A percentile compares a stretch with the other conserved stretches of the same genome.
These are phyloP conservation scores for Mortierella claussenii DNA, from an alignment of 192 early-diverging fungal genomes.

Conservation along the genomic window DNA sequence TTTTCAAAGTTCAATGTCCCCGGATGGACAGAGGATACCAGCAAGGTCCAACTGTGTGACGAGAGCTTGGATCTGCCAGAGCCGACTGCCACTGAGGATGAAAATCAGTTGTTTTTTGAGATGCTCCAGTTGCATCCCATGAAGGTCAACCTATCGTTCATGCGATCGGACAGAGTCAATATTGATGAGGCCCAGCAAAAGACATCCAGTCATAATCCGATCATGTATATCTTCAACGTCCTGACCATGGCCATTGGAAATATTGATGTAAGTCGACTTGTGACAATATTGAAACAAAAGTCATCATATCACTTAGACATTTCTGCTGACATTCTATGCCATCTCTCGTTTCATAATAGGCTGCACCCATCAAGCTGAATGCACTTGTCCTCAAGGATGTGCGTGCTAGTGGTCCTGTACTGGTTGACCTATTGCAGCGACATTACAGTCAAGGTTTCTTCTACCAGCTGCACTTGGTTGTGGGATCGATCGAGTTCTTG, in stretches of 20 bases:
- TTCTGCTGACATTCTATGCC: no score
- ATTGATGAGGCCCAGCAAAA: slow-evolving; percentile 68
- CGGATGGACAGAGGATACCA: slow-evolving; percentile 62
- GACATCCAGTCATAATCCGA: slow-evolving; percentile 55
- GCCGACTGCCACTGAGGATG: slow-evolving; percentile 71
- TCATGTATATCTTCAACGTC: slow-evolving; percentile 82
- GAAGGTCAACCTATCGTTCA: slow-evolving; percentile 96
- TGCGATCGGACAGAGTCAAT: slow-evolving; percentile 77
- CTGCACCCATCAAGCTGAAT: slow-evolving; percentile 90
- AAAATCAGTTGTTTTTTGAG: slow-evolving; percentile 92
- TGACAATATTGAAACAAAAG: background rate
- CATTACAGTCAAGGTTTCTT: slow-evolving; percentile 93
- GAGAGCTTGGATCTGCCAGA: slow-evolving; percentile 76
- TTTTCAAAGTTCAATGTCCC: slow-evolving; percentile 84
- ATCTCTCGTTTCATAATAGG: slow-evolving; percentile 57
- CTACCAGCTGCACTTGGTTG: slow-evolving; percentile 86
- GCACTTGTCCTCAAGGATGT: slow-evolving; percentile 90
- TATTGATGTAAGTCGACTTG: slow-evolving; percentile 76
- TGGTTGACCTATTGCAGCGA: slow-evolving; percentile 81
- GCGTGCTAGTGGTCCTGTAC: slow-evolving; percentile 78
- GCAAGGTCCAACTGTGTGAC: slow-evolving; percentile 55
- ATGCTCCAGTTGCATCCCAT: slow-evolving; percentile 92
- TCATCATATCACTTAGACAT: no score
- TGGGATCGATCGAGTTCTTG: slow-evolving; percentile 96
- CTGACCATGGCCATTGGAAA: slow-evolving; percentile 98